phyloP scores from a whole-genome alignment of 495 filamentous ascomycete species.

The Rusavskia elegans region DNA sequence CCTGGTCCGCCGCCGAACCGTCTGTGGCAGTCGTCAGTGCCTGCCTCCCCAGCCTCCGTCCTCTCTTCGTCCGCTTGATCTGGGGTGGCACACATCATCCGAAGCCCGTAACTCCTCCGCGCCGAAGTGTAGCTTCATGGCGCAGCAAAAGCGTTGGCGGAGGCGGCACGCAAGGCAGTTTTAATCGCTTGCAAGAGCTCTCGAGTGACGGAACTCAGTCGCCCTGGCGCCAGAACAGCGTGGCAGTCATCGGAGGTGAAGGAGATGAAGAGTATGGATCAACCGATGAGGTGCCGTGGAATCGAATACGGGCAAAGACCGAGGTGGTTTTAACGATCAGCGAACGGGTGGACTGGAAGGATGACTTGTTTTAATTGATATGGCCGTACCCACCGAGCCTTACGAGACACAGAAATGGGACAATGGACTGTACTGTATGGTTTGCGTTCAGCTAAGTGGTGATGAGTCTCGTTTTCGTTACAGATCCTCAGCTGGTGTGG shows the following conservation, averaged over 20 bases:
- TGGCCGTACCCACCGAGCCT: no score
- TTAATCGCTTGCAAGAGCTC: not conserved
- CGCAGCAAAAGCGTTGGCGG: not conserved
- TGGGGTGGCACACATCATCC: not conserved
- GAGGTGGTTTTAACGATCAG: constrained; percentile 4
- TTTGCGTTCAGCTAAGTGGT: no score
- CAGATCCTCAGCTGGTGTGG: no score
- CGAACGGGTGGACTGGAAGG: constrained; percentile 1
- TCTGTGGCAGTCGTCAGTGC: constrained; percentile 6
- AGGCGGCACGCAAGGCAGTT: not conserved
- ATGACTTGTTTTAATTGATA: constrained; percentile 1
- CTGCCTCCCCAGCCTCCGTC: constrained; percentile 7
- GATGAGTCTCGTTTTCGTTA: no score
- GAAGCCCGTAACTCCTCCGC: not conserved
- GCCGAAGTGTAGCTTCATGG: not conserved
- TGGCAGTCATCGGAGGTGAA: not conserved
- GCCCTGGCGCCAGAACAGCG: not conserved
- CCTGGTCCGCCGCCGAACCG: constrained; percentile 10
- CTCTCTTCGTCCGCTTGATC: not conserved
- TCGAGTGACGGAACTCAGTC: not conserved
- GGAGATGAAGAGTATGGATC: not conserved
- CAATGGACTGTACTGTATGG: no score
- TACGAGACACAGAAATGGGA: no score
- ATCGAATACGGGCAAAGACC: constrained; percentile 2
- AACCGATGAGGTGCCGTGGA: not conserved